Base-by-base conservation (phyloP, 352 stramenopile genomes). In the Lagenidium giganteum region DNA sequence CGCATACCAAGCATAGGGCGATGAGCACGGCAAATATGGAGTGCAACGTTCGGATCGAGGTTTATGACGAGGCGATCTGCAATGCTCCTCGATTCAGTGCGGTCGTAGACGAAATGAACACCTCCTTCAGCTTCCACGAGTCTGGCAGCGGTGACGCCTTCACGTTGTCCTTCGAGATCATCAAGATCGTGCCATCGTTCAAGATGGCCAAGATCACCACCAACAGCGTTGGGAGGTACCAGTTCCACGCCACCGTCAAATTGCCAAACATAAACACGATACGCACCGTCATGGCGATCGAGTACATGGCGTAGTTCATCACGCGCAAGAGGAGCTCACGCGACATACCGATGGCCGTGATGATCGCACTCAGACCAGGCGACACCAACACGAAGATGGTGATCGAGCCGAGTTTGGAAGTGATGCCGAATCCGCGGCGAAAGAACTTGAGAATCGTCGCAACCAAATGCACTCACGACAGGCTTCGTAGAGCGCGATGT, bases 271-370 rank as follows among this genome's bases (percentile, higher is more conserved):
- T 88, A 54, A 93, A 72, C 30, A 93, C 83, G 29, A 96, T 76
- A 61, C 87, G 75, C 13, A 92, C 61, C 24, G 80, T 94, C 62
- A 89, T 88, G 33, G 82, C 86, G 14, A 95, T 87, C 27, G 81
- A 75, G 67, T 96, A 96, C 57, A 95, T 78, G 28, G 89, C 83
- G 61, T 96, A 95, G 44, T 77, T 82, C 64, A 95, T 96, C 67
- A 96, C 91, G 29, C 83, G 70, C 40, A 83, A 52, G 67, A 96
- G 95, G 39, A 95, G 95, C 42, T 89, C 66, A 37, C 83, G 69
- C 26, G 60, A 82, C 64, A 91, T 84, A 36, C 87, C 61, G 26
- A 96, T 87, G 22, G 86, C 86, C 12, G 74, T 87, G 59, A 95
- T 94, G 36, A 96, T 95, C 20, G 81, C 72, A 51, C 50, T 71